Base-by-base conservation (phyloP, 768 basidiomycete genomes). In the Boletus sensibilis region DNA sequence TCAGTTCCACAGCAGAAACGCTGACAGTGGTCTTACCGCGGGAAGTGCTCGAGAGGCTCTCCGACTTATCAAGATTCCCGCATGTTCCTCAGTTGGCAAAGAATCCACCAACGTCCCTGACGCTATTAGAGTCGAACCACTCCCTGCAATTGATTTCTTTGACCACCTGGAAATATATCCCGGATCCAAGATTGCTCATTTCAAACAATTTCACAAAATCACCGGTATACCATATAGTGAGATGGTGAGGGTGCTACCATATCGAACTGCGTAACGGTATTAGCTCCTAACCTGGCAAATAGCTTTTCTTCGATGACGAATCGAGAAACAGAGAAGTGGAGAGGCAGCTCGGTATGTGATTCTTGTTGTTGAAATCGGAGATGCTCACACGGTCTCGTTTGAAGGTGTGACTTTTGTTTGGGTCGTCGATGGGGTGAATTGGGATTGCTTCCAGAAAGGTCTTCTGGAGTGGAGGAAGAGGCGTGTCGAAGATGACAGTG, bases 151-250 rank as follows among this genome's bases (percentile, higher is more conserved):
- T 51, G 69, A 78, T 33, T 86, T 84, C 59, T 89, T 91, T 64
- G 82, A 88, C 64, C 80, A 90, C 55, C 60, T 82, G 43, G 87
- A 91, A 64, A 88, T 92, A 69, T 91, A 87, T 65, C 87, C 87
- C 25, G 85, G 88, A 16, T 91, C 91, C 23, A 94, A 95, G 74
- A 74, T 92, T 18, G 79, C 80, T 5, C 92, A 94, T 66, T 95
- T 95, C 75, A 84, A 81, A 67, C 78, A 81, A 44, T 65, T 94
- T 23, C 87, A 92, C 66, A 74, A 82, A 46, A 79, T 82, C 62
- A 93, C 91, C 0, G 86, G 85, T 2, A 83, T 94, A 48, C 83
- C 89, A 0, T 93, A 90, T 64, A 79, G 81, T 9, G 85, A 92
- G 59, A 94, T 94, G 91, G 89, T 87, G 43, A 21, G 76, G 45